Base-by-base conservation (phyloP, 805 yeast genomes). In the Schizosaccharomyces osmophilus region DNA sequence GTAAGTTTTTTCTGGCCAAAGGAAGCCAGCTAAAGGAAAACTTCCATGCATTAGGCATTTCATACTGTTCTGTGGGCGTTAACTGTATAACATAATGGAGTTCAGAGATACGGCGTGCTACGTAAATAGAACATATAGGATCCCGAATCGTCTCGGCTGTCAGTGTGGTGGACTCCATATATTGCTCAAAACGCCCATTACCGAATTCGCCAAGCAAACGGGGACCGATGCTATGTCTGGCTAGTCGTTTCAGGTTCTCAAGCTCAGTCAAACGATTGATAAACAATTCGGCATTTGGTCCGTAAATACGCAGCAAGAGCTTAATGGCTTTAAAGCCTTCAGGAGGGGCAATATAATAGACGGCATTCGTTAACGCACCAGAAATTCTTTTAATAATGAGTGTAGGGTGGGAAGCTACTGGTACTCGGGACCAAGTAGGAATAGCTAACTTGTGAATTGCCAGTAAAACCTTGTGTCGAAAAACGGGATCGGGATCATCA, bases 91-190 rank as follows among this genome's bases (percentile, higher is more conserved):
- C 89, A 62, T 77, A 77, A 69, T 93, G 98, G 62, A 93, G 76
- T 66, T 93, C 97, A 68, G 89, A 84, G 97, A 93, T 93, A 74
- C 98, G 83, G 75, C 95, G 82, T 15, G 95, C 97, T 65, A 93
- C 83, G 75, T 86, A 84, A 65, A 83, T 82, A 59, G 88, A 81
- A 22, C 85, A 82, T 36, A 81, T 82, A 64, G 87, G 82, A 64
- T 82, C 82, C 69, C 94, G 77, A 60, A 93, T 79, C 66, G 86
- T 87, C 6, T 79, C 76, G 65, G 81, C 83, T 45, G 82, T 81
- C 66, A 93, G 77, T 1, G 97, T 83, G 61, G 78, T 74, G 24
- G 95, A 90, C 63, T 90, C 84, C 64, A 93, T 74, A 68, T 84
- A 93, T 72, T 93, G 97, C 73, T 93, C 98, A 67, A 93, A 84